Evolutionary conservation across 768 basidiomycete species (phyloP), one percentile per base, ranked within the genome.

Genomic region (Kwoniella shandongensis): DNA sequence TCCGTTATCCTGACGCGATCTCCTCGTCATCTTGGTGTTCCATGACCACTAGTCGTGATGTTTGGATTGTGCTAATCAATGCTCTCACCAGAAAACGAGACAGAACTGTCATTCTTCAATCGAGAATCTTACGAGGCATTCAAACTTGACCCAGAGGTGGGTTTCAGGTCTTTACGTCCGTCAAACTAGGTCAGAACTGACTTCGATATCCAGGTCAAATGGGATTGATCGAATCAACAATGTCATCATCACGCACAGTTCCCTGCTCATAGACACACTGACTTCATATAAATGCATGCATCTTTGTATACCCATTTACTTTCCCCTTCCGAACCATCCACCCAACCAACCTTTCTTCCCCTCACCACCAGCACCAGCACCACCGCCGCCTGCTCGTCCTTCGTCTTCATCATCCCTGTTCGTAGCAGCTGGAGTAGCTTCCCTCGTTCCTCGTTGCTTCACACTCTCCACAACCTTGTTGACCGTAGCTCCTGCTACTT

Each of bases 81-180:
- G n/a, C n/a, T n/a, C n/a, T n/a, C n/a, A n/a, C n/a, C 78, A 97
- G 94, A 96, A 77, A 94, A 98, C 72, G 94, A 99, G 77, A 88
- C 89, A 0, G 94, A 99, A 79, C 82, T 93, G 61, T 92, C 89
- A 73, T 87, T 94, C 77, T 98, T 98, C 80, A 86, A 87, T 66
- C 80, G 82, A 26, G 80, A 82, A 41, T 78, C 83, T 17, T 98
- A 98, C 66, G 84, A 89, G 27, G 78, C 77, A 29, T 99, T 91
- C 83, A 89, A 89, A 76, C 63, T 80, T 44, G 81, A 94, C 73
- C 96, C 94, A 13, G 83, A 87, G 80, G 91, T 91, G 30, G 27
- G 65, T 61, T n/a, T 26, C 15, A 46, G 27, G 4, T 13, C 15
- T 4, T 6, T 6, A 29, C 18, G 12, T 25, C 6, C 45, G 6